Conservation (phyloP, 2,329 filamentous ascomycete species). For the Nectriaceae sp. region DNA sequence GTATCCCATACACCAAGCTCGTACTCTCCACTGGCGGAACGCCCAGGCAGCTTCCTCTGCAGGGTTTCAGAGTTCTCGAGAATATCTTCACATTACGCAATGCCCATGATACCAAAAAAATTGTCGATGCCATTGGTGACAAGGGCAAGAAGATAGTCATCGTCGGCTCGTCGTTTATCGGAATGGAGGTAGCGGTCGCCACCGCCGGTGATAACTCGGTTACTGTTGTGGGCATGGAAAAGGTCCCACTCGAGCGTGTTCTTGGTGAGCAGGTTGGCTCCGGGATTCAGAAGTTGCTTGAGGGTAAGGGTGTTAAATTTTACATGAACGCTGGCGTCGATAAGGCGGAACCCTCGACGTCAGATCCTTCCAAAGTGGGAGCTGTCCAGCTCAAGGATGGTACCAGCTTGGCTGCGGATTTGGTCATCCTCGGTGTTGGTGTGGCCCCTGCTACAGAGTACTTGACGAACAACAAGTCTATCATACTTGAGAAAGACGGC, state of each 20-base stretch:
- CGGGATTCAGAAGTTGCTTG: slow-evolving; percentile 76
- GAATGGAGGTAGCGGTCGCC: slow-evolving; percentile 94
- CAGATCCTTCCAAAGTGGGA: slow-evolving; percentile 73
- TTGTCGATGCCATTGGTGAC: slow-evolving; percentile 77
- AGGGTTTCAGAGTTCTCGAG: slow-evolving; percentile 80
- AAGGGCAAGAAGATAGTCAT: slow-evolving; percentile 90
- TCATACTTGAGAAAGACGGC: slow-evolving; percentile 80
- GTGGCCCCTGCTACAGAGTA: slow-evolving; percentile 85
- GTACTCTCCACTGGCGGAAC: slow-evolving; percentile 87
- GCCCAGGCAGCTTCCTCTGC: slow-evolving; percentile 73
- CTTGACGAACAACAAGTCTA: slow-evolving; percentile 68
- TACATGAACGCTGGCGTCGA: slow-evolving; percentile 79
- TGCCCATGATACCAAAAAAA: slow-evolving; percentile 75
- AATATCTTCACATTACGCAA: slow-evolving; percentile 87
- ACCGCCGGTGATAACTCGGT: slow-evolving; percentile 79
- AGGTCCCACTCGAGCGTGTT: slow-evolving; percentile 79
- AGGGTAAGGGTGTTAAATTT: slow-evolving; percentile 89
- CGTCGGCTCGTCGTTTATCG: slow-evolving; percentile 93
- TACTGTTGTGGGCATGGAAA: slow-evolving; percentile 86
- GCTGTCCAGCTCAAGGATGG: slow-evolving; percentile 83
- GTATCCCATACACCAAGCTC: slow-evolving; percentile 81
- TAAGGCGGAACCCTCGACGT: slow-evolving; percentile 72
- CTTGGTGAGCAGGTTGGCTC: slow-evolving; percentile 80
- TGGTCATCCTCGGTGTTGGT: slow-evolving; percentile 90
- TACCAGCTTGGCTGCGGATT: slow-evolving; percentile 78